Evolutionary conservation across 2,329 filamentous ascomycete species (phyloP), one percentile per base, ranked within the genome.

Genomic region (Neospermospora avenae): DNA sequence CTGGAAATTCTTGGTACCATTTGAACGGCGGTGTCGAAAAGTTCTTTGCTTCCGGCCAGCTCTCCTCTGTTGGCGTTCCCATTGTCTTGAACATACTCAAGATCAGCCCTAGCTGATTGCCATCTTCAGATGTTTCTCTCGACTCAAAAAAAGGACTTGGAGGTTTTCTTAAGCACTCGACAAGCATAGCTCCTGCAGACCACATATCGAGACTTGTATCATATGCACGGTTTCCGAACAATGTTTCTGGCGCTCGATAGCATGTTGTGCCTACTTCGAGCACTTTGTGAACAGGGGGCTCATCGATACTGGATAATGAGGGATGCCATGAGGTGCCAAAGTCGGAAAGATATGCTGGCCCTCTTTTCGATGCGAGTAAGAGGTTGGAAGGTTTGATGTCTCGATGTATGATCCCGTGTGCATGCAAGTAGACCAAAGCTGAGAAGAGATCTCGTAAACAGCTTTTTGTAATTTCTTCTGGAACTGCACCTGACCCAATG

Each of bases 331-430:
- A 85, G 41, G 95, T 96, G 54, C 95, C 93, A 76, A 99, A 98
- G 74, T 99, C 95, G 37, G 91, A 86, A 2, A 99, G 80, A 67
- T 87, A 89, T 3, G 90, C 90, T 4, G 91, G 89, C 0, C 89
- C 90, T 5, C 81, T 77, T 0, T 82, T 77, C 0, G 87, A 84
- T 44, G 81, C 77, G 48, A 96, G 81, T 8, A 97, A 79, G 37
- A 99, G 82, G 56, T 96, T 96, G 0, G 91, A 92, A 0, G 95
- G 95, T 71, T 99, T 99, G 71, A 99, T 78, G 71, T 99, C 95
- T 59, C 95, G 87, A 73, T 99, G 95, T 57, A 99, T 88, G 60
- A 99, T 92, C 7, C 85, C 88, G 24, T 84, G 76, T 7, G 74
- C 67, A 72, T 99, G 95, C 2, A 97, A 78, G 67, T 89, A 81